Evolutionary conservation across 352 stramenopile genomes (phyloP).

Genomic region (Phytopythium chamaehyphon): DNA sequence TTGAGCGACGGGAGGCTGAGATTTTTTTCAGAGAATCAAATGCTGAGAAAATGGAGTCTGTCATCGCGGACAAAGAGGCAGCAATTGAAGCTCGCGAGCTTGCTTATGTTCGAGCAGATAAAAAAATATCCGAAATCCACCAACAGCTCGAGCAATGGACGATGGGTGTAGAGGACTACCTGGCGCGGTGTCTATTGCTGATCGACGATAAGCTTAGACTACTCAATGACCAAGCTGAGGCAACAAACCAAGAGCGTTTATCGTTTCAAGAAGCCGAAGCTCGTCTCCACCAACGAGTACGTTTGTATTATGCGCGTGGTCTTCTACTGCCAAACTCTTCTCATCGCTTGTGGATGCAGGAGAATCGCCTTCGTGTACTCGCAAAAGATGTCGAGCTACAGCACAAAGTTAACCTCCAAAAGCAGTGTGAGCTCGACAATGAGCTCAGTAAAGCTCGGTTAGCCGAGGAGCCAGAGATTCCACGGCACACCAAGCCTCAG

Average conservation of each 20-base stretch:
- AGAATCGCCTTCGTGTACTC: constrained; percentile 17
- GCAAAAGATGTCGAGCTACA: constrained; percentile 25
- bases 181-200: neutral
- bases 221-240: neutral
- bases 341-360: constrained; percentile 4
- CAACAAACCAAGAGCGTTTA: neutral
- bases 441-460: neutral
- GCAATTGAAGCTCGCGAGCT: neutral
- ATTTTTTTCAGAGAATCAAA: too few relatives aligned
- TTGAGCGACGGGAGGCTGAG: too few relatives aligned
- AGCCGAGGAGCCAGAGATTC: neutral
- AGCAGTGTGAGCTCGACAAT: constrained; percentile 8
- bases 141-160: constrained; percentile 10
- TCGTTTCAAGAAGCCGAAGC: constrained; percentile 1
- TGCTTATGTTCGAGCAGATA: neutral
- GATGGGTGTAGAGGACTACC: constrained; percentile 16
- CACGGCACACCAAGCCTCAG: neutral
- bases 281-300: constrained; percentile 3
- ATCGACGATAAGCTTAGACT: constrained; percentile 3
- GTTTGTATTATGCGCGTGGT: neutral
- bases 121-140: neutral
- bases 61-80: too few relatives aligned
- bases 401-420: constrained; percentile 15
- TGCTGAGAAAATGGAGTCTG: too few relatives aligned
- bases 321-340: constrained; percentile 4